Base-by-base conservation (phyloP, 768 basidiomycete genomes). In the Lentinula lateritia region DNA sequence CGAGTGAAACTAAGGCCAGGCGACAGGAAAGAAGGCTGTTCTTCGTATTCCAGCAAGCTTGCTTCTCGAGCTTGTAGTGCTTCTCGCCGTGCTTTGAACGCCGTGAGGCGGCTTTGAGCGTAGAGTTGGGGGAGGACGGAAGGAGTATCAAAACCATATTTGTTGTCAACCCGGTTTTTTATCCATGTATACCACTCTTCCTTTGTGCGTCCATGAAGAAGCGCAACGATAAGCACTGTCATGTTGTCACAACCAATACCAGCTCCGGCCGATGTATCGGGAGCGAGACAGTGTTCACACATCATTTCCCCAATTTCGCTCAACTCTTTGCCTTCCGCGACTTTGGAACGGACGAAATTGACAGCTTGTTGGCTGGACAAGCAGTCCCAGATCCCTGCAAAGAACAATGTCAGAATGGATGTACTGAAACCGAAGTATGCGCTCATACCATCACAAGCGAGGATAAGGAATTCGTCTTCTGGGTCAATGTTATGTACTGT, bases 191-290 rank as follows among this genome's bases (percentile, higher is more conserved):
- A 91, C 97, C 97, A 98, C 70, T 95, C 87, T 65, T 92, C 89
- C 72, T 88, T 85, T n/a, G 93, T 91, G 62, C 87, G 86, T 43
- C 92, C 95, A 64, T 90, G 83, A 36, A 95, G 82, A 50, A 99
- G 73, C 6, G 93, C 97, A 61, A 98, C 83, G 57, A 99, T 84
- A 66, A 98, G 82, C 53, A 97, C 78, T 0, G 97, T 99, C 97
- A 99, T 99, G 78, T 99, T 98, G 77, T 99, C 97, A 72, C 96
- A 98, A 18, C 97, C 97, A 64, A 98, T 92, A 12, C 97, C 97
- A 48, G 86, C 86, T 52, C 92, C 92, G 39, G 90, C 90, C 23
- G 89, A 88, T 1, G 92, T 92, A 71, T 97, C 94, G 1, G 95
- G 95, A 23, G 97, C 95, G 52, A 98, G 82, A 69, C 97, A 98